These are phyloP conservation scores for Phytophthora meadii DNA, from an alignment of 352 stramenopile genomes.

Conservation along the genomic window DNA sequence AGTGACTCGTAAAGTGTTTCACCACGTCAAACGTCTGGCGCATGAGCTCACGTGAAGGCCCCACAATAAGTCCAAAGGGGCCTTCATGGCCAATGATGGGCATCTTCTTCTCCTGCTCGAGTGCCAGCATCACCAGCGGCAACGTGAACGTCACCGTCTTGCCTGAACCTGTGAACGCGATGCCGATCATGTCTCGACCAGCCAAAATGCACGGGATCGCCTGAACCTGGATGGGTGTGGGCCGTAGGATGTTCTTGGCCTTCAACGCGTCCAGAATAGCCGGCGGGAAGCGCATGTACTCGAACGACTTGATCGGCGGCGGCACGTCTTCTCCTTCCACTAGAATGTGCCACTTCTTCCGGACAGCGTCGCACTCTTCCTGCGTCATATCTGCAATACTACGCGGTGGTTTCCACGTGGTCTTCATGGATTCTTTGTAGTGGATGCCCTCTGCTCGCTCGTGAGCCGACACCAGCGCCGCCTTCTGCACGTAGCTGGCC, in stretches of 20 bases:
- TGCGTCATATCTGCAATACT: conserved; percentile 89
- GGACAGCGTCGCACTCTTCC: conserved; percentile 90
- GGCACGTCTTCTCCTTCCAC: conserved; percentile 96
- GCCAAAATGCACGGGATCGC: conserved; percentile 97
- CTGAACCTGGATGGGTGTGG: conserved; percentile 99
- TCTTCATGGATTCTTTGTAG: conserved; percentile 92
- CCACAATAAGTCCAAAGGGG: conserved; percentile 97
- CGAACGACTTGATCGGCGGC: conserved; percentile 97
- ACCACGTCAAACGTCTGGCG: conserved; percentile 98
- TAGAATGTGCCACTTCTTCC: conserved; percentile 99
- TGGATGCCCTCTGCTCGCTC: conserved; percentile 93
- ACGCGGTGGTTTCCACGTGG: conserved; percentile 91
- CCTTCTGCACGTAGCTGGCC: conserved; percentile 96
- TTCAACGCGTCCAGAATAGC: conserved; percentile 93
- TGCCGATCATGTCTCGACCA: conserved; percentile 98
- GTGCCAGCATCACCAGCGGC: conserved; percentile 96
- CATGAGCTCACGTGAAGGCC: conserved; percentile 97
- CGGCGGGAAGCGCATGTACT: conserved; percentile 96
- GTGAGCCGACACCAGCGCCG: conserved; percentile 92
- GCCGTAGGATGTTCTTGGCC: conserved; percentile 96
- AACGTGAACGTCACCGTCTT: conserved; percentile 99
- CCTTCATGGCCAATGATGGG: conserved; percentile 94
- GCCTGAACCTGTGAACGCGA: conserved; percentile 98
- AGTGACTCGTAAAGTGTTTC: conserved; percentile 89
- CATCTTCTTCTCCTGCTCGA: conserved; percentile 97